phyloP scores from a whole-genome alignment of 2,329 filamentous ascomycete species.

The Ophiostoma ips region DNA sequence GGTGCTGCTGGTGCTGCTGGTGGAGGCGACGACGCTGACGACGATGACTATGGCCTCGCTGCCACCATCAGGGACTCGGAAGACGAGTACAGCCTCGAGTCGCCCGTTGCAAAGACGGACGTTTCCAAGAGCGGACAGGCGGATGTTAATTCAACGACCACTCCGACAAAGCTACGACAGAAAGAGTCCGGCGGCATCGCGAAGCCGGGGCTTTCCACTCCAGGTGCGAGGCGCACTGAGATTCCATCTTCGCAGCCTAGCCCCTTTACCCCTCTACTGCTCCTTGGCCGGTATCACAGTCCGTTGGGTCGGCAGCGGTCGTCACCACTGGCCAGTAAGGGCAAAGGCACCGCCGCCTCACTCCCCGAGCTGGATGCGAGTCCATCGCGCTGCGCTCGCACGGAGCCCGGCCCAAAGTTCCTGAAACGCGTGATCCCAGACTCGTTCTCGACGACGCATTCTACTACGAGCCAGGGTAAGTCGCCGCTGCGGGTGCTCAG shows the following conservation, averaged over 20 bases:
- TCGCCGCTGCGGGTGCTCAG: neutral
- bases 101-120: neutral
- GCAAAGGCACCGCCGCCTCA: neutral
- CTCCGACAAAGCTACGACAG: neutral
- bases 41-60: slow-evolving; percentile 6
- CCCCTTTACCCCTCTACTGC: slow-evolving; percentile 27
- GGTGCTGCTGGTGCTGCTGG: slow-evolving; percentile 8
- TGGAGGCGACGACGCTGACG: slow-evolving; percentile 10
- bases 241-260: slow-evolving; percentile 33
- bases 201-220: neutral
- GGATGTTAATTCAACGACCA: neutral
- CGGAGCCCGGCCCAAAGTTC: neutral
- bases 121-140: neutral
- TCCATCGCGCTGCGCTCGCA: neutral
- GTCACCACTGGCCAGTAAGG: slow-evolving; percentile 4
- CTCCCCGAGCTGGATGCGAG: neutral
- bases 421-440: neutral
- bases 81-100: slow-evolving; percentile 12
- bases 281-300: slow-evolving; percentile 26
- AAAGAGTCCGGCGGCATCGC: too few species aligned
- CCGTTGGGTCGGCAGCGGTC: neutral
- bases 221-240: slow-evolving; percentile 18
- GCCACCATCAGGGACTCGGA: slow-evolving; percentile 10
- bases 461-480: neutral
- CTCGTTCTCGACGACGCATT: neutral